phyloP scores from a whole-genome alignment of 1,139 yeast species.

The Taphrina sp. region DNA sequence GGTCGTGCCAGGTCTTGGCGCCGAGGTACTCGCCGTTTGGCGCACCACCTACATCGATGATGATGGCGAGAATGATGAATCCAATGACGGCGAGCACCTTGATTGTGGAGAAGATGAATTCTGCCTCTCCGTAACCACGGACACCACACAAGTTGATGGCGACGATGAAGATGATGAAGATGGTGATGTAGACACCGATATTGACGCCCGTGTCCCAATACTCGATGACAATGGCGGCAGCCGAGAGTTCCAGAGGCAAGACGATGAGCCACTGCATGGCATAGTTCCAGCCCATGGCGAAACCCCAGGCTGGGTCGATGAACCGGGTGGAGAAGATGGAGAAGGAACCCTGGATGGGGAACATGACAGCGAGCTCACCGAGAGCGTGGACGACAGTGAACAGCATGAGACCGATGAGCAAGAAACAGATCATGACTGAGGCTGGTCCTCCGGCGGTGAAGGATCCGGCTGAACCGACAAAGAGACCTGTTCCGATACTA shows the following conservation, averaged over 20 bases:
- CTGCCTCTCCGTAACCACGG: constrained; percentile 75
- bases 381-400: constrained; percentile 58
- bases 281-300: constrained; percentile 71
- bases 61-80: constrained; percentile 62
- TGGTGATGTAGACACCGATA: constrained; percentile 65
- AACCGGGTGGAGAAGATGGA: constrained; percentile 57
- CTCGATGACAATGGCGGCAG: constrained; percentile 69
- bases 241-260: constrained; percentile 74
- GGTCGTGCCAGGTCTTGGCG: constrained; percentile 59
- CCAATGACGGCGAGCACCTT: constrained; percentile 66
- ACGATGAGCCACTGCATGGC: constrained; percentile 71
- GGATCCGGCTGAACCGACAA: constrained; percentile 64
- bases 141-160: constrained; percentile 68
- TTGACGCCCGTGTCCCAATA: constrained; percentile 56
- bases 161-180: constrained; percentile 60
- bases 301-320: constrained; percentile 65
- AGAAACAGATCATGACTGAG: constrained; percentile 59
- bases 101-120: constrained; percentile 60
- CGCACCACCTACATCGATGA: constrained; percentile 67
- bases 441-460: constrained; percentile 64
- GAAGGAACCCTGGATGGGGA: constrained; percentile 63
- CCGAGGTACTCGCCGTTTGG: constrained; percentile 63
- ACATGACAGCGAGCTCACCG: constrained; percentile 62
- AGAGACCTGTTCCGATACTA: constrained; percentile 60
- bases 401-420: constrained; percentile 48